phyloP scores from a whole-genome alignment of 805 yeast genomes.

The Metschnikowia arizonensis region DNA sequence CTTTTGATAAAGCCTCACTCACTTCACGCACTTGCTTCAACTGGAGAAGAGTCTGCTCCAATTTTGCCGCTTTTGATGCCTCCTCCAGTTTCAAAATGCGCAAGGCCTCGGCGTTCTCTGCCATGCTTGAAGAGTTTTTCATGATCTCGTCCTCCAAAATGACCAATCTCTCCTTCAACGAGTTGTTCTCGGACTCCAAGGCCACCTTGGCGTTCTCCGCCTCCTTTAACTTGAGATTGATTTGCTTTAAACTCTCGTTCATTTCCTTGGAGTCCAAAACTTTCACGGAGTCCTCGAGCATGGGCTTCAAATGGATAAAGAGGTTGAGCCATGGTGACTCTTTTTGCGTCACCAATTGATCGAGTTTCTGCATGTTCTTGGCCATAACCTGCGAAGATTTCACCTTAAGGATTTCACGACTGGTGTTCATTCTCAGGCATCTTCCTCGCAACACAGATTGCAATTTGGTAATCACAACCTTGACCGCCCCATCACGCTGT shows the following conservation, averaged over 20 bases:
- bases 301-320: constrained; percentile 67
- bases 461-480: constrained; percentile 50
- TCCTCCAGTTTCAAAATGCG: constrained; percentile 41
- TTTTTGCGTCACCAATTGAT: constrained; percentile 42
- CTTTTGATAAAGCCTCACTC: constrained; percentile 31
- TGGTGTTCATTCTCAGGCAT: constrained; percentile 47
- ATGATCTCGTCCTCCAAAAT: constrained; percentile 33
- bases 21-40: constrained; percentile 27
- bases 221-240: constrained; percentile 43
- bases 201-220: constrained; percentile 27
- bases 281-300: constrained; percentile 60
- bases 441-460: constrained; percentile 67
- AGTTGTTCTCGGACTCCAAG: constrained; percentile 34
- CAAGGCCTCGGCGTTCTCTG: constrained; percentile 46
- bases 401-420: constrained; percentile 49
- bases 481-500: constrained; percentile 62
- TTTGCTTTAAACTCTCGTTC: constrained; percentile 49
- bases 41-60: constrained; percentile 26
- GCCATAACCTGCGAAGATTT: constrained; percentile 71
- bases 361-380: constrained; percentile 53
- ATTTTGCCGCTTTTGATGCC: constrained; percentile 25
- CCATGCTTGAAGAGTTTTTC: constrained; percentile 28
- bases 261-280: constrained; percentile 54
- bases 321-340: constrained; percentile 64
- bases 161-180: constrained; percentile 35